Evolutionary conservation across 441 rosid genomes (phyloP).

Genomic region (Lagerstroemia fauriei): DNA sequence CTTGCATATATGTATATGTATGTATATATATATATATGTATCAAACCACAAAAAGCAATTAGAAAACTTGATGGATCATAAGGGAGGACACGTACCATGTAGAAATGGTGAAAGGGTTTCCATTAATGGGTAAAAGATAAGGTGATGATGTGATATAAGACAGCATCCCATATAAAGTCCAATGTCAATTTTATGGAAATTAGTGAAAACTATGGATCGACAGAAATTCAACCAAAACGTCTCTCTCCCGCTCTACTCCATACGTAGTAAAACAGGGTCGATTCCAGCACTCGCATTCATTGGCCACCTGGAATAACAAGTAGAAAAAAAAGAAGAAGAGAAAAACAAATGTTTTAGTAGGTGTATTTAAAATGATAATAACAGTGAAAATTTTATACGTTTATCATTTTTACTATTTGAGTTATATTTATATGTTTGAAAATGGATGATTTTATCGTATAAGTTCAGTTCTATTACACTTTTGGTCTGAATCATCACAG

Average conservation of each 20-base stretch:
- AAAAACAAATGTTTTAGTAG: too few relatives aligned
- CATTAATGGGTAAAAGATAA: neutral
- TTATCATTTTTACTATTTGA: too few relatives aligned
- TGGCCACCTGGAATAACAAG: neutral
- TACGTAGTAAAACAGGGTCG: neutral
- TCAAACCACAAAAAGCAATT: neutral
- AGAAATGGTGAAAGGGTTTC: neutral
- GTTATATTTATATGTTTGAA: too few relatives aligned
- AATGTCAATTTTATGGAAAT: too few relatives aligned
- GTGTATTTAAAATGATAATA: too few relatives aligned
- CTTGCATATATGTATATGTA: too few relatives aligned
- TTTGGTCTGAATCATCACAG: too few relatives aligned
- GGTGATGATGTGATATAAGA: neutral
- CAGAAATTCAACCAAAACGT: neutral
- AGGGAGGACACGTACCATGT: neutral
- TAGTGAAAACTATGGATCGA: neutral
- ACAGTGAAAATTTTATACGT: too few relatives aligned
- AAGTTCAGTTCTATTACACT: too few relatives aligned
- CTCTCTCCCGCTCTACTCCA: too few relatives aligned
- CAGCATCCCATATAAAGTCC: neutral
- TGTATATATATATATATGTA: neutral
- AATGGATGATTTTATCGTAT: too few relatives aligned
- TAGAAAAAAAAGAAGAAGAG: too few relatives aligned
- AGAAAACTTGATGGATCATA: neutral
- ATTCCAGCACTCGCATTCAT: neutral